Evolutionary conservation across 2,329 filamentous ascomycete genomes (phyloP), one percentile per base, ranked within the genome.

Genomic region (Diaporthe vaccinii): DNA sequence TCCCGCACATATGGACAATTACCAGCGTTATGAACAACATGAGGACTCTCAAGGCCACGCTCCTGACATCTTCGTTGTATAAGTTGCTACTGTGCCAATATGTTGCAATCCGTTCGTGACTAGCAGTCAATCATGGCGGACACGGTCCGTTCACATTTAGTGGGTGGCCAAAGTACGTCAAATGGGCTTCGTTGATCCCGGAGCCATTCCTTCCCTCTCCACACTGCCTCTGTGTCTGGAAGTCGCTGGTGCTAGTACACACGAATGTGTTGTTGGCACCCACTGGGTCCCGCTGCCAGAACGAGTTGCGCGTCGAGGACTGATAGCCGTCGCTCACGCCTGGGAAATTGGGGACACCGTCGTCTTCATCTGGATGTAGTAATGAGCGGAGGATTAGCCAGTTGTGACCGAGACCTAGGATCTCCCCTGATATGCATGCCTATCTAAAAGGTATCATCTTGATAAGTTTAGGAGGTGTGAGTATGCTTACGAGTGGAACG

Each of bases 221-320:
- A 17, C 65, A 68, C 22, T 68, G 65, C 65, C 46, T 68, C 31
- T 68, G 65, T n/a, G 65, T 68, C 65, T 68, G 65, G 65, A 53
- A 53, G 31, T 68, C 65, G 65, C 65, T 68, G 14, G 65, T 53
- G 31, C 65, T 68, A 2, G 65, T 68, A 20, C 65, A 68, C n/a
- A 68, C 46, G 17, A 68, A 68, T 3, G 65, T 68, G 46, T 68
- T 68, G 34, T 53, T 53, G 65, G 65, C 65, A 10, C 46, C 65
- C n/a, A 41, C 65, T 1, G 65, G 46, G 15, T 68, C 65, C 20
- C 46, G 46, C 34, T 68, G 65, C 65, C 65, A 68, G 22, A 28
- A 68, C 22, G 46, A 53, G 46, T 68, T 68, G 46, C 65, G 65
- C 9, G 65, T 68, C 46, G 65, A 53, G 34, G 65, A 68, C 46